Evolutionary conservation across 352 stramenopile genomes (phyloP), one percentile per base, ranked within the genome.

Genomic region (Phytophthora crassamura): DNA sequence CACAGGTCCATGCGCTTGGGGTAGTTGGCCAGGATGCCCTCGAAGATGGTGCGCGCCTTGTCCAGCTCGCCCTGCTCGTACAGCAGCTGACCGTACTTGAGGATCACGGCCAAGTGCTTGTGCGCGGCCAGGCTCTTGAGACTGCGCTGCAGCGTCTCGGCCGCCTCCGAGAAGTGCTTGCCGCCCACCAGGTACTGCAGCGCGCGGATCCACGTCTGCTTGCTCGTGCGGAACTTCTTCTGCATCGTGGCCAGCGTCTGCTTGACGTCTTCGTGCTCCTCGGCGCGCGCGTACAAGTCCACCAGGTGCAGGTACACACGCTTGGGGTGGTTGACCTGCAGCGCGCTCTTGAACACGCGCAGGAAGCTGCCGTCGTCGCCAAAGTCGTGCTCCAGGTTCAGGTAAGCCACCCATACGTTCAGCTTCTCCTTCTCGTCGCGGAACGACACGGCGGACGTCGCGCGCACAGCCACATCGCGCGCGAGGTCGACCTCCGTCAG

Each of bases 351-450:
- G 45, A 99, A 95, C 16, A 98, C 90, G 39, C 90, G 86, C 64
- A 93, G 53, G 58, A 99, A 96, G 30, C 80, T 97, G 30, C 79
- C 88, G 33, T 95, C 84, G 48, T 93, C 96, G 25, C 97, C 97
- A 72, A 98, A 98, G 67, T 98, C 97, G 57, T 98, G 86, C 74
- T 99, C 97, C 52, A 99, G 80, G 56, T 98, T 98, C 57, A 99
- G 70, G 42, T 97, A 91, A 40, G 96, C 97, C 30, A 97, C 88
- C 95, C 95, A 99, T 10, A 98, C 94, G 72, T 99, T 99, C 49
- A 98, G 80, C 80, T 98, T 99, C 69, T 99, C 96, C 59, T 95
- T 91, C 69, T 98, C 96, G 57, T 98, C 83, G 36, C 94, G 89
- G 76, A 98, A 98, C 60, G 97, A 97, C 36, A 99, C 96, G 34